A percentile compares a stretch with the other conserved stretches of the same genome.
Conservation (phyloP, 345 rosid genomes). For the Combretum micranthum region DNA sequence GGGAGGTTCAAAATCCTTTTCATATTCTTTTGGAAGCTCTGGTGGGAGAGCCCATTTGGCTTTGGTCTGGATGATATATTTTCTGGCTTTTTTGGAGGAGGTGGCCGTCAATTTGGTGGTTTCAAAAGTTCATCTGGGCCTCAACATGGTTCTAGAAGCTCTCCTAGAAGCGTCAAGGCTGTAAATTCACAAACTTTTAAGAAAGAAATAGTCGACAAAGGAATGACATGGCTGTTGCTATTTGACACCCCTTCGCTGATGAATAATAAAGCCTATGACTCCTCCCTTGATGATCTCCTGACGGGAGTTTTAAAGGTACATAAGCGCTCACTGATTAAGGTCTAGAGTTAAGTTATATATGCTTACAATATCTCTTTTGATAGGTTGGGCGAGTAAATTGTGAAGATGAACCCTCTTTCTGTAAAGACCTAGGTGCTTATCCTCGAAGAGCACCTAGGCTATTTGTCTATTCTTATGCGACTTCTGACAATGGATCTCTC, state of each 20-base stretch:
- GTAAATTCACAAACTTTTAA: constrained; percentile 47
- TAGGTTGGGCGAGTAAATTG: constrained; percentile 82
- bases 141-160: constrained; percentile 34
- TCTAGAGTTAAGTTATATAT: neutral
- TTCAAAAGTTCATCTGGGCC: constrained; percentile 49
- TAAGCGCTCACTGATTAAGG: neutral
- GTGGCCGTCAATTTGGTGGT: constrained; percentile 35
- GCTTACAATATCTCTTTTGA: constrained; percentile 3
- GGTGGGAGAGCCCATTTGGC: constrained; percentile 48
- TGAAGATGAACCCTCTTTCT: constrained; percentile 59
- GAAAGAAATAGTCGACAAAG: constrained; percentile 59
- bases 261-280: constrained; percentile 48
- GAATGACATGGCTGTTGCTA: constrained; percentile 88
- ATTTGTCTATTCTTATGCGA: constrained; percentile 56
- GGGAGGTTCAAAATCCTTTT: constrained; percentile 55
- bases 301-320: constrained; percentile 83
- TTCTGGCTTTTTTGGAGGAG: constrained; percentile 49
- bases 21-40: constrained; percentile 70
- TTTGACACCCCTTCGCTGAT: constrained; percentile 44
- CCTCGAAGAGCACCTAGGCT: constrained; percentile 54
- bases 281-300: constrained; percentile 47
- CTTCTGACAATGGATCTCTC: constrained; percentile 46
- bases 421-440: constrained; percentile 52
- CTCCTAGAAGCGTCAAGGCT: constrained; percentile 34
- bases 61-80: constrained; percentile 64